Percentiles rank a stretch among this genome's conserved stretches.
phyloP scores from a whole-genome alignment of 2,329 filamentous ascomycete genomes.

The Trichoderma guizhouense region DNA sequence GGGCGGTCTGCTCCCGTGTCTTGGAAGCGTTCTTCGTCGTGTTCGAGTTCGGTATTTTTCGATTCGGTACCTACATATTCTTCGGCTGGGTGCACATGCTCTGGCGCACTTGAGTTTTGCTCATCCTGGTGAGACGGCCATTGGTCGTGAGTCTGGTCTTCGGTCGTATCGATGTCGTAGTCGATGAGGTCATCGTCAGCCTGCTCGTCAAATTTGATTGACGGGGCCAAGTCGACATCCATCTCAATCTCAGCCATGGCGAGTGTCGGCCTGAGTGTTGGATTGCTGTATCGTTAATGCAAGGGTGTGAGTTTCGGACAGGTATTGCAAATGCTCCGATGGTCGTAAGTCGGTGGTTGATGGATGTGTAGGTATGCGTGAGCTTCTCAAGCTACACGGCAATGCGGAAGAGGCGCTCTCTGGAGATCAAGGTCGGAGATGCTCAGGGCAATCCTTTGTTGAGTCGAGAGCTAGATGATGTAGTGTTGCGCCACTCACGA shows the following conservation, averaged over 20 bases:
- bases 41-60: not conserved
- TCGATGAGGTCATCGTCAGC: slow-evolving; percentile 37
- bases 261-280: not conserved
- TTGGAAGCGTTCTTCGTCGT: not conserved
- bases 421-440: not conserved
- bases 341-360: not conserved
- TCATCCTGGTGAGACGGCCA: slow-evolving; percentile 12
- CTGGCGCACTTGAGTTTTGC: not conserved
- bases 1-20: not conserved
- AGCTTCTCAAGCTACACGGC: not conserved
- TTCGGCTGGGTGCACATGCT: not conserved
- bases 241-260: slow-evolving; percentile 32
- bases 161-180: slow-evolving; percentile 34
- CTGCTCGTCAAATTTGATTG: slow-evolving; percentile 24
- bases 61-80: not conserved
- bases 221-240: slow-evolving; percentile 31
- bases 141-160: slow-evolving; percentile 17
- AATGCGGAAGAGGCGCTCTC: not conserved
- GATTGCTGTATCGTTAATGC: not conserved
- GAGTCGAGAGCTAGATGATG: not conserved
- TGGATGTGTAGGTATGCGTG: not conserved
- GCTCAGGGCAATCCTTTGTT: not conserved
- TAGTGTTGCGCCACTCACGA: slow-evolving; percentile 9
- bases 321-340: not conserved
- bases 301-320: not conserved